These are phyloP conservation scores for Aspergillus haitiensis DNA, from an alignment of 495 filamentous ascomycete genomes.

Conservation along the genomic window DNA sequence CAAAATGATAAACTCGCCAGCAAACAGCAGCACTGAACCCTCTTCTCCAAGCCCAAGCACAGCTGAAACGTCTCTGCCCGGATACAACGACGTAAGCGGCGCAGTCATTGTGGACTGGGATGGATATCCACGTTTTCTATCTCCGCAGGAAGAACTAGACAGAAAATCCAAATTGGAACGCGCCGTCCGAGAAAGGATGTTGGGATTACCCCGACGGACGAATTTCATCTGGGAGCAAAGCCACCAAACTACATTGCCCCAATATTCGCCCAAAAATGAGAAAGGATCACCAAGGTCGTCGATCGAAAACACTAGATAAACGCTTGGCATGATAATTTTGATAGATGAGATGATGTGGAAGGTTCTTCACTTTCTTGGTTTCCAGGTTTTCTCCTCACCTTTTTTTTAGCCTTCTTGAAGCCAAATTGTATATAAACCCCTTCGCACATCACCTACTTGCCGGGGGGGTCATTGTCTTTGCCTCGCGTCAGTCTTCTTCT, in stretches of 20 bases:
- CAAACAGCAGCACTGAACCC: not conserved
- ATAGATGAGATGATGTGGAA: not conserved
- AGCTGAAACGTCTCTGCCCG: conserved; percentile 19
- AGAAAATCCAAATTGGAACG: conserved; percentile 21
- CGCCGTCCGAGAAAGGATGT: conserved; percentile 34
- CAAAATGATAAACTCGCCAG: conserved; percentile 6
- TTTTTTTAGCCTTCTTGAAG: too few species aligned
- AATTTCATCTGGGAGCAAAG: conserved; percentile 29
- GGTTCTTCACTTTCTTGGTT: too few species aligned
- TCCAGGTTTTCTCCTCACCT: too few species aligned
- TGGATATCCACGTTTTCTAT: conserved; percentile 31
- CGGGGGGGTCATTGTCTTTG: too few species aligned
- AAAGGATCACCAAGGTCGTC: not conserved
- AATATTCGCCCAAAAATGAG: conserved; percentile 23
- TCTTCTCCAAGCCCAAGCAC: not conserved
- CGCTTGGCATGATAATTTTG: not conserved
- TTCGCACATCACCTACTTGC: too few species aligned
- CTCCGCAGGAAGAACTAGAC: conserved; percentile 31
- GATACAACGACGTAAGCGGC: conserved; percentile 36
- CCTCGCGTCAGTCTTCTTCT: too few species aligned
- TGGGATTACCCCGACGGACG: conserved; percentile 29
- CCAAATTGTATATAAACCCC: not conserved
- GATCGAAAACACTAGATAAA: not conserved
- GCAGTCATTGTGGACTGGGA: conserved; percentile 32
- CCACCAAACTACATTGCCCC: conserved; percentile 18